Evolutionary conservation across 768 basidiomycete genomes (phyloP), one percentile per base, ranked within the genome.

Genomic region (Kwoniella sp.): DNA sequence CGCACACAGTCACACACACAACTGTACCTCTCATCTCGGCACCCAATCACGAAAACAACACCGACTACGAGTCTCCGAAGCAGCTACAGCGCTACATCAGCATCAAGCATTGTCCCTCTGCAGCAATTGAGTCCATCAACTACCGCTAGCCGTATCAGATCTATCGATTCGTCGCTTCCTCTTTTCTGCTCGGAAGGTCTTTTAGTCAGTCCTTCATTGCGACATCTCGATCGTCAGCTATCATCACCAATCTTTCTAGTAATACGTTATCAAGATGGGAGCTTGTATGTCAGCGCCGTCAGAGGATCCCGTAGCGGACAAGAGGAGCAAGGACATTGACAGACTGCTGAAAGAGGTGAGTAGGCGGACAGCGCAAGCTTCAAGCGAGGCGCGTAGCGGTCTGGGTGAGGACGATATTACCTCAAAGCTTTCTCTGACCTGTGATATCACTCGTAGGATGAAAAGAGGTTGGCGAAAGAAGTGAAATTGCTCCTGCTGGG

Each of bases 401-500:
- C 17, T 57, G 13, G 31, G 23, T 20, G 30, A 9, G 4, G 1
- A 23, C 1, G 38, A 17, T 11, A 0, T 26, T 28, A 50, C 13
- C 22, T 26, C 53, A 29, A 51, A 26, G 54, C 37, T 1, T 45
- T 1, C 38, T 61, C 57, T 34, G 25, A 53, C 55, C 45, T 26
- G 54, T 67, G 60, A 9, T 72, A 30, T 58, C 41, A 45, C 11
- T 55, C 66, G 13, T 71, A 93, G 91, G 88, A 90, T 50, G 92
- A 88, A 82, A 85, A 84, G 37, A 88, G 85, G 82, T 66, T 92
- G 84, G 84, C 86, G 38, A 74, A 73, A 51, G 76, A 80, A 50
- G 73, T 81, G 61, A 82, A 93, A 89, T 88, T 96, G 17, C 84
- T 97, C 55, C 84, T 97, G 26, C 85, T 97, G 41, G 93, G 93